Evolutionary conservation across 2,329 filamentous ascomycete species (phyloP).

Genomic region (Trichoderma pleuroti): DNA sequence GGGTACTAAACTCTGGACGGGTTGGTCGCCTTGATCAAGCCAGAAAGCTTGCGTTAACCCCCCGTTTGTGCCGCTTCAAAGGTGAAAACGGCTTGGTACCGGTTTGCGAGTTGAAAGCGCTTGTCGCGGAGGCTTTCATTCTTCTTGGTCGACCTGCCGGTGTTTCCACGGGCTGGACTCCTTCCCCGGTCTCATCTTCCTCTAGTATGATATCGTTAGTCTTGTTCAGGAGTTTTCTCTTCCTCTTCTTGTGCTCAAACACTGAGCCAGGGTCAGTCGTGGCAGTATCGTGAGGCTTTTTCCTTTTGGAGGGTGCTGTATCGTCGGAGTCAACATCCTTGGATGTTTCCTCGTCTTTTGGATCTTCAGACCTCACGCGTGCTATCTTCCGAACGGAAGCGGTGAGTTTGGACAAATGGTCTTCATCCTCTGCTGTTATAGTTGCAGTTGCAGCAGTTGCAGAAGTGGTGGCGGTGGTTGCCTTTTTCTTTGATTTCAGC

Average conservation of each 20-base stretch:
- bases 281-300: conserved; percentile 3
- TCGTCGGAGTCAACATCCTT: conserved; percentile 11
- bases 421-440: background rate
- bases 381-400: background rate
- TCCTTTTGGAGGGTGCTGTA: conserved; percentile 16
- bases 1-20: background rate
- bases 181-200: conserved; percentile 5
- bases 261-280: background rate
- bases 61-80: conserved; percentile 65
- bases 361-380: background rate
- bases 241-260: conserved; percentile 5
- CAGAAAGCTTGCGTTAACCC: conserved; percentile 57
- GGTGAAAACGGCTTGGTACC: conserved; percentile 61
- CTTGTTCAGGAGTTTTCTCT: conserved; percentile 11
- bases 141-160: conserved; percentile 18
- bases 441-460: background rate
- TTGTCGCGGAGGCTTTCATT: conserved; percentile 36
- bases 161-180: background rate
- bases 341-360: background rate
- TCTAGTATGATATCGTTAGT: background rate
- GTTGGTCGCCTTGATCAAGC: conserved; percentile 1
- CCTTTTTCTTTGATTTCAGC: background rate
- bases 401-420: background rate
- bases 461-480: background rate
- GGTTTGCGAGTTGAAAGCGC: conserved; percentile 44